These are phyloP conservation scores for Boletus eberwhitei DNA, from an alignment of 768 basidiomycete species.

Conservation along the genomic window DNA sequence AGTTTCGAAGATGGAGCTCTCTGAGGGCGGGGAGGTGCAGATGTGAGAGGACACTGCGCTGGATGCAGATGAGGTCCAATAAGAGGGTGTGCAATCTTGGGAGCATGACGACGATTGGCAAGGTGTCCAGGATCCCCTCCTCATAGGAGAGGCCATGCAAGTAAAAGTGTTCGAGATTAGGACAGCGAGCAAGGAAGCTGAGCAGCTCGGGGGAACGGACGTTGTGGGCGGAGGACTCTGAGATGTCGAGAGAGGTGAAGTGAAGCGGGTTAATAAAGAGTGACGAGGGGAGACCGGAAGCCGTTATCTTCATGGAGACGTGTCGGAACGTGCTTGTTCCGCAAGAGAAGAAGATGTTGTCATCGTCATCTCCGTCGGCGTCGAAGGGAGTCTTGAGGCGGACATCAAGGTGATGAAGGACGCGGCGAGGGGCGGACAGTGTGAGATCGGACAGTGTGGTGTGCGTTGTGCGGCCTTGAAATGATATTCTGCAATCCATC, in stretches of 20 bases:
- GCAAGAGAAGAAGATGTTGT: slow-evolving; percentile 27
- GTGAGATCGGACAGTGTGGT: slow-evolving; percentile 27
- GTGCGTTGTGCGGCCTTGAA: slow-evolving; percentile 30
- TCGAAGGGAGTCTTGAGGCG: slow-evolving; percentile 26
- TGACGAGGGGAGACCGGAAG: slow-evolving; percentile 49
- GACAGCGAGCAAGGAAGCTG: slow-evolving; percentile 58
- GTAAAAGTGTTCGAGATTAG: slow-evolving; percentile 56
- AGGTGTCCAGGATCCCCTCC: slow-evolving; percentile 27
- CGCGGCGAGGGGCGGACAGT: slow-evolving; percentile 13
- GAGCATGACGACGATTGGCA: slow-evolving; percentile 47
- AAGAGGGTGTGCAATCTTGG: slow-evolving; percentile 56
- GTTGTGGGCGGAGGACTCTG: slow-evolving; percentile 44
- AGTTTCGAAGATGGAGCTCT: slow-evolving; percentile 59
- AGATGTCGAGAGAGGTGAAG: slow-evolving; percentile 57
- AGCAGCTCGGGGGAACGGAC: slow-evolving; percentile 50
- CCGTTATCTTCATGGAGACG: slow-evolving; percentile 47
- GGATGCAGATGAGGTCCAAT: slow-evolving; percentile 56
- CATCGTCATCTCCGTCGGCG: slow-evolving; percentile 17
- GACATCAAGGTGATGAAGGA: slow-evolving; percentile 30
- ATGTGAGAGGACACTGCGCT: slow-evolving; percentile 62
- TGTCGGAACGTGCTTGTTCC: slow-evolving; percentile 36
- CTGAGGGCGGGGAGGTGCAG: slow-evolving; percentile 58
- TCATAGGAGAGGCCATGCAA: slow-evolving; percentile 54
- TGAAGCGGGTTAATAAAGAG: slow-evolving; percentile 44
- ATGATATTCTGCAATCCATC: slow-evolving; percentile 47